Base-by-base conservation (phyloP, 2,329 filamentous ascomycete species). In the Beauveria sp. region DNA sequence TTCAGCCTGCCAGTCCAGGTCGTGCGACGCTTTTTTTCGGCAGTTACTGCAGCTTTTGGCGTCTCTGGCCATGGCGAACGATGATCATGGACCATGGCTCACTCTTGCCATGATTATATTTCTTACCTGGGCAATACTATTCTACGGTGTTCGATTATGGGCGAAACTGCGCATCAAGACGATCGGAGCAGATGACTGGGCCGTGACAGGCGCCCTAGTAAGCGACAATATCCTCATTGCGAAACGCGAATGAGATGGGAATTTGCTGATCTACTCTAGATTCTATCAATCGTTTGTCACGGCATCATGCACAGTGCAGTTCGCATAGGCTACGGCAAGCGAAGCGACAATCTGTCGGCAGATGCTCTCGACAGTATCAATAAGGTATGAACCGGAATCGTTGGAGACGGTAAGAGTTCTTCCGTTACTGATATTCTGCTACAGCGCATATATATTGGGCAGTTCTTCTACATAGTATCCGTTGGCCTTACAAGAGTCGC, bases 401-500 rank as follows among this genome's bases (percentile, higher is more conserved):
- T 24, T 24, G 10, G 51, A 24, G 20, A 18, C 51, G 30, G 5
- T 6, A 18, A 22, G 24, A 3, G 3, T 3, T 8, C 4, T 16
- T 38, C 34, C 5, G 2, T 38, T 14, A 38, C 34, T 53, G 7
- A 52, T n/a, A 47, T 8, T 6, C 1, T 14, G 20, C 7, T 3
- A 4, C 10, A 58, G 56, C 26, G 51, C 38, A 28, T 58, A 18
- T 58, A 64, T 26, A 40, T 42, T 4, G 46, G 49, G 4, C 63
- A 64, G 1, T 53, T 56, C n/a, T 46, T 59, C 16, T 63, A 64
- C 28, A n/a, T 63, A 4, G 18, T 63, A 38, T 50, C 58, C 9
- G 43, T 59, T n/a, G 63, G 63, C 3, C 34, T 63, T 12, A 63
- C 52, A 14, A 61, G 38, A 47, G 40, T 58, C 38, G 60, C 63